Evolutionary conservation across 768 basidiomycete genomes (phyloP).

Genomic region (Crepidotus variabilis): DNA sequence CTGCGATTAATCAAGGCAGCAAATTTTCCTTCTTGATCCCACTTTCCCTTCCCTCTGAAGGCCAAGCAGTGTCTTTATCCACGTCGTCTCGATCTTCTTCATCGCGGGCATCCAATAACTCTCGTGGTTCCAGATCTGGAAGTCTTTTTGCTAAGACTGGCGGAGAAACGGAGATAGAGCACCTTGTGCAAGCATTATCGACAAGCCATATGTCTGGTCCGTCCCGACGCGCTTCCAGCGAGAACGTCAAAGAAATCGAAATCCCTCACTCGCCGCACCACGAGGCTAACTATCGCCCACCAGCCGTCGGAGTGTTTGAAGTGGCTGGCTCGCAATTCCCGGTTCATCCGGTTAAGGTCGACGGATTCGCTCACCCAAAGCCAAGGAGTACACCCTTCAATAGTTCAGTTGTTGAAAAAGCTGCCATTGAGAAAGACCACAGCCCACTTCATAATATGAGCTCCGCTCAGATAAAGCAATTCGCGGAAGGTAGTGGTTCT

Average conservation of each 20-base stretch:
- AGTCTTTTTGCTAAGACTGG: slow-evolving; percentile 18
- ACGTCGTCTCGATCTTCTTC: slow-evolving; percentile 21
- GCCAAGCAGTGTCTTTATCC: slow-evolving; percentile 4
- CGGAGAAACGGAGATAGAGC: slow-evolving; percentile 33
- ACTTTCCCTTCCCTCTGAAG: slow-evolving; percentile 39
- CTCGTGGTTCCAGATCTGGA: slow-evolving; percentile 20
- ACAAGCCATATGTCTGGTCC: slow-evolving; percentile 27
- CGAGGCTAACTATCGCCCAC: background rate
- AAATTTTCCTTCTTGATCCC: slow-evolving; percentile 72
- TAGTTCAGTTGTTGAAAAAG: background rate
- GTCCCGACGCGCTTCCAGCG: slow-evolving; percentile 1
- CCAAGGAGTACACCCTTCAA: background rate
- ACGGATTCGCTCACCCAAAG: slow-evolving; percentile 13
- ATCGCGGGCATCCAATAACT: slow-evolving; percentile 16
- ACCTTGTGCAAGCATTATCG: slow-evolving; percentile 46
- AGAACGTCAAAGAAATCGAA: background rate
- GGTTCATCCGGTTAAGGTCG: slow-evolving; percentile 33
- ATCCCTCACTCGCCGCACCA: background rate
- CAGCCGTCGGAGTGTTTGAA: slow-evolving; percentile 16
- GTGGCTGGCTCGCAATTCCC: slow-evolving; percentile 25
- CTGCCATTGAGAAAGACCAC: background rate
- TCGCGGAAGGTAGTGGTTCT: slow-evolving; percentile 55
- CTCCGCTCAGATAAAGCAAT: slow-evolving; percentile 13
- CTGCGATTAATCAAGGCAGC: slow-evolving; percentile 60
- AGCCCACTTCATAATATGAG: background rate